phyloP scores from a whole-genome alignment of 805 yeast genomes.

The Kodamaea lidongshanica region DNA sequence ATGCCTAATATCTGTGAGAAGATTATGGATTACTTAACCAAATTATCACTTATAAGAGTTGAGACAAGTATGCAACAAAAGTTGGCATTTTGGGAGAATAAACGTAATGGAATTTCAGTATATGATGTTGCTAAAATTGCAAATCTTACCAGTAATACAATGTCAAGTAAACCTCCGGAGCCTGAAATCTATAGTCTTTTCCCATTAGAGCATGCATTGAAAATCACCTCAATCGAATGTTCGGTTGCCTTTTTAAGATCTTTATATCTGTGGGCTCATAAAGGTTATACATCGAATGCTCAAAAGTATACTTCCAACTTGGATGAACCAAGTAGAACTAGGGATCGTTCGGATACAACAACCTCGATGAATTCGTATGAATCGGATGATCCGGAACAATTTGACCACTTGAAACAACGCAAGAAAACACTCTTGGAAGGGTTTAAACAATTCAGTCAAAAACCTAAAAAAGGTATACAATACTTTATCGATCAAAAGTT shows the following conservation, averaged over 20 bases:
- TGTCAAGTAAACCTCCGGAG: slow-evolving; percentile 50
- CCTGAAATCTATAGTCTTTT: slow-evolving; percentile 48
- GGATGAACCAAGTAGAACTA: slow-evolving; percentile 8
- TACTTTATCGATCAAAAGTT: slow-evolving; percentile 59
- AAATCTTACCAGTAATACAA: slow-evolving; percentile 61
- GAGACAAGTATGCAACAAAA: slow-evolving; percentile 68
- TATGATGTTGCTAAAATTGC: slow-evolving; percentile 73
- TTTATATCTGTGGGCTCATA: slow-evolving; percentile 80
- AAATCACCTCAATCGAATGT: slow-evolving; percentile 72
- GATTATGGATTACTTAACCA: slow-evolving; percentile 71
- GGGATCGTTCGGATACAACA: slow-evolving; percentile 24
- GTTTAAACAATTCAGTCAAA: slow-evolving; percentile 70
- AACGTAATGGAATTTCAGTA: slow-evolving; percentile 55
- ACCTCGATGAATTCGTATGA: slow-evolving; percentile 31
- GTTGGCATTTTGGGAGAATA: slow-evolving; percentile 37
- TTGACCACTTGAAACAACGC: slow-evolving; percentile 75
- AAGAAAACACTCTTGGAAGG: slow-evolving; percentile 79
- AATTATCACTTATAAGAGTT: slow-evolving; percentile 60
- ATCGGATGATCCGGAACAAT: slow-evolving; percentile 71
- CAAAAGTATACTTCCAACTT: slow-evolving; percentile 3
- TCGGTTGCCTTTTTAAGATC: slow-evolving; percentile 79
- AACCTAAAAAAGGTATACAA: slow-evolving; percentile 75
- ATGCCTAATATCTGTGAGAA: slow-evolving; percentile 83
- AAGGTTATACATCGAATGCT: slow-evolving; percentile 25
- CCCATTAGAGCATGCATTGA: slow-evolving; percentile 79